These are phyloP conservation scores for Hansenula lynferdii DNA, from an alignment of 1,139 yeast genomes.

Conservation along the genomic window DNA sequence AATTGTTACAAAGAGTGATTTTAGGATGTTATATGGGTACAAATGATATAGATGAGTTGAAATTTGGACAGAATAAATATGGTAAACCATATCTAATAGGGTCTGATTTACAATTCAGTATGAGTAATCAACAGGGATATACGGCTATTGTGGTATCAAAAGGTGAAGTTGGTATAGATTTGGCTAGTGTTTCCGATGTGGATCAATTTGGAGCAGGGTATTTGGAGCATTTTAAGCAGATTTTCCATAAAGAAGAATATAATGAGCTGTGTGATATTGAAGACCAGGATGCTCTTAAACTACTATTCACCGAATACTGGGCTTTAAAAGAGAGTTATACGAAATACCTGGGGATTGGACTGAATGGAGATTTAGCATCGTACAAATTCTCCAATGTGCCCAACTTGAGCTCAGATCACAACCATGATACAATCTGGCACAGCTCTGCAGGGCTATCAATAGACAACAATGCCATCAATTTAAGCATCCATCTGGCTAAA, in stretches of 20 bases:
- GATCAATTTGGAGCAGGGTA: slow-evolving; percentile 26
- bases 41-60: slow-evolving; percentile 11
- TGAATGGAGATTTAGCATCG: slow-evolving; percentile 42
- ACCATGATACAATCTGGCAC: neutral
- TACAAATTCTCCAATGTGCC: slow-evolving; percentile 25
- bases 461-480: neutral
- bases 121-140: slow-evolving; percentile 53
- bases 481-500: slow-evolving; percentile 2
- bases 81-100: slow-evolving; percentile 38
- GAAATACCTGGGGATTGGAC: slow-evolving; percentile 57
- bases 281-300: slow-evolving; percentile 10
- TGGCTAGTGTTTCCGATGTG: slow-evolving; percentile 50
- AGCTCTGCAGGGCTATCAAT: neutral
- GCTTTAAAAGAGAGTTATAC: slow-evolving; percentile 70
- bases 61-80: slow-evolving; percentile 21
- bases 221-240: slow-evolving; percentile 41
- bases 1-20: slow-evolving; percentile 27
- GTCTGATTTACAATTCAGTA: slow-evolving; percentile 35
- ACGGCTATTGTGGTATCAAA: slow-evolving; percentile 38
- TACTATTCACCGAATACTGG: slow-evolving; percentile 54
- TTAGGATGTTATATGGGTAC: slow-evolving; percentile 14
- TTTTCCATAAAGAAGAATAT: slow-evolving; percentile 43
- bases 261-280: slow-evolving; percentile 23
- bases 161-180: slow-evolving; percentile 57
- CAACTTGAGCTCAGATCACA: no score